Evolutionary conservation across 2,329 filamentous ascomycete genomes (phyloP), one percentile per base, ranked within the genome.

Genomic region (Cylindrodendrum hubeiense): DNA sequence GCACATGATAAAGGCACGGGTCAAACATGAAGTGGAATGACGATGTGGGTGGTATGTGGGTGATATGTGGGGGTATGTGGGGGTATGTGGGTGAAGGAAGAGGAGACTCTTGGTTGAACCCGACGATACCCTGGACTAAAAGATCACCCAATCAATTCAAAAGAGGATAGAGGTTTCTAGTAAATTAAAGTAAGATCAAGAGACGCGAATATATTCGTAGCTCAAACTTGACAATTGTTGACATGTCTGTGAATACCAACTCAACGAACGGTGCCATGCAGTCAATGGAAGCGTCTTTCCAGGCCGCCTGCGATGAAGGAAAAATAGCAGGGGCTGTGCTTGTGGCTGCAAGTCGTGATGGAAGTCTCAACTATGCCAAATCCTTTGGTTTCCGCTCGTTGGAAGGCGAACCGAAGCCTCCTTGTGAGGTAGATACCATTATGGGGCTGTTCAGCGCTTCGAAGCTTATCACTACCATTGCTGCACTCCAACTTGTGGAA

Each of bases 311-410:
- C 17, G 43, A 46, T 12, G 43, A 22, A 7, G 43, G 43, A 46
- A 24, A 46, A 12, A 53, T 53, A 15, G 33, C 50, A 3, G 50
- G 50, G 19, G 33, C 50, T n/a, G 50, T 53, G 12, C 33, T 53
- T 13, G 33, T 41, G 33, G 50, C 50, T 15, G 15, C 34, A 13
- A 53, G n/a, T 34, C 6, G 19, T 17, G 33, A 33, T n/a, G 50
- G 21, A 13, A 53, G 15, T 19, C 15, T 53, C 34, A 17, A 28
- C 30, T 53, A 53, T 53, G 30, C 50, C 19, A 41, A 39, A 12
- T 33, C 50, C 12, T 53, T 53, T 8, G 50, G 50, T 19, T 39
- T 17, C 34, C 50, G 50, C 19, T 53, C 50, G 50, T 8, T 53
- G 21, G 28, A 53, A 22, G 50, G 50, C 2, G 33, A 24, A 8